A percentile compares a stretch with the other conserved stretches of the same genome.
phyloP scores from a whole-genome alignment of 441 rosid genomes.

The Adansonia madagascariensis region DNA sequence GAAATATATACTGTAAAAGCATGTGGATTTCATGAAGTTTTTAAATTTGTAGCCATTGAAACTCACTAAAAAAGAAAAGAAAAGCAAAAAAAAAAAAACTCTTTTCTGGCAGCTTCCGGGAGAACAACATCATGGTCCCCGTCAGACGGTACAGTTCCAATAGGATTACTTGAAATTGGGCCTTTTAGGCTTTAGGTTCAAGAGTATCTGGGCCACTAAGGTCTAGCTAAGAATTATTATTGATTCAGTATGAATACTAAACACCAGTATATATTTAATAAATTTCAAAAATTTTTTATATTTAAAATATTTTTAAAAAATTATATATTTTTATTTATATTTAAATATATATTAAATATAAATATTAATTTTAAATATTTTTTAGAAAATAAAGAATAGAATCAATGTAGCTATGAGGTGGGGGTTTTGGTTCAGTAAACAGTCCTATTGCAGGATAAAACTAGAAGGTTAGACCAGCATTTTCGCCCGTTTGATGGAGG shows the following conservation, averaged over 20 bases:
- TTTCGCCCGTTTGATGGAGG: not conserved
- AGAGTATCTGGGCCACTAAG: not conserved
- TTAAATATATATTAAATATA: no score
- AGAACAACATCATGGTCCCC: constrained; percentile 4
- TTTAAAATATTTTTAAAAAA: no score
- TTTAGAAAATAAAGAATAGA: no score
- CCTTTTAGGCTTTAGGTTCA: not conserved
- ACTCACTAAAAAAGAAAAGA: not conserved
- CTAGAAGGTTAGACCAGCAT: not conserved
- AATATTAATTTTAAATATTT: no score
- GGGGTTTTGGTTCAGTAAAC: not conserved
- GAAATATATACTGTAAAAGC: not conserved
- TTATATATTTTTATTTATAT: no score
- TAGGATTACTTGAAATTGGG: not conserved
- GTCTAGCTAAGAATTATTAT: no score
- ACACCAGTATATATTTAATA: no score
- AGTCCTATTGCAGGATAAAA: not conserved
- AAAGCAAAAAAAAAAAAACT: not conserved
- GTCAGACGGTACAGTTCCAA: not conserved
- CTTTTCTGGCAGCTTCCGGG: not conserved
- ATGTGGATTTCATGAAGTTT: not conserved
- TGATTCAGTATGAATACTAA: no score
- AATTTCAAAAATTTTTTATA: no score
- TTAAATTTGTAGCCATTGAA: not conserved
- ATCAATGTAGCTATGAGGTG: no score